A percentile compares a stretch with the other conserved stretches of the same genome.
phyloP scores from a whole-genome alignment of 73 alveolate genomes.

The Stentor coeruleus region DNA sequence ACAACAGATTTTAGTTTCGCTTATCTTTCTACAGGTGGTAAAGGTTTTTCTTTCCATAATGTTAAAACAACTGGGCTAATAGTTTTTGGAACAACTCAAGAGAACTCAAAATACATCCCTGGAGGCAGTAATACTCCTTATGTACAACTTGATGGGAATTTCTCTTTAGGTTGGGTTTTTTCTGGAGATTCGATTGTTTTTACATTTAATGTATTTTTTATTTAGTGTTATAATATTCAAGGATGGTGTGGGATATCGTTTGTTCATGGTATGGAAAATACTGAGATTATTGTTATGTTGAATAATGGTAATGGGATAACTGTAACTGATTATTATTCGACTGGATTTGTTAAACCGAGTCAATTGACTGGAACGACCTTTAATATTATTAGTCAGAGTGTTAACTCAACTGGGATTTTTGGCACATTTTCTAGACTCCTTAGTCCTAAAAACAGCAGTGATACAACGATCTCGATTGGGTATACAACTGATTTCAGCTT shows the following conservation, averaged over 20 bases:
- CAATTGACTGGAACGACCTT: background rate
- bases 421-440: constrained; percentile 5
- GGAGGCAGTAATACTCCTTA: background rate
- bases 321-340: background rate
- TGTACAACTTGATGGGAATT: background rate
- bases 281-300: constrained; percentile 8
- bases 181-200: background rate
- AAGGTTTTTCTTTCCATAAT: background rate
- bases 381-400: background rate
- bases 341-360: background rate
- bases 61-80: background rate
- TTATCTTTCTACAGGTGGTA: background rate
- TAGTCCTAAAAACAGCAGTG: background rate
- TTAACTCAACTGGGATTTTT: background rate
- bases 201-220: background rate
- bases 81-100: background rate
- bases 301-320: background rate
- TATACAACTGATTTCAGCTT: background rate
- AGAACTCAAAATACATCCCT: background rate
- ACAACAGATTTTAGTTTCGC: background rate
- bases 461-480: background rate
- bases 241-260: constrained; percentile 14
- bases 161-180: background rate
- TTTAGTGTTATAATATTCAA: constrained; percentile 4
- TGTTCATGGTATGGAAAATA: constrained; percentile 16